Conservation (phyloP, 805 yeast species). For the Wickerhamomyces mucosus region DNA sequence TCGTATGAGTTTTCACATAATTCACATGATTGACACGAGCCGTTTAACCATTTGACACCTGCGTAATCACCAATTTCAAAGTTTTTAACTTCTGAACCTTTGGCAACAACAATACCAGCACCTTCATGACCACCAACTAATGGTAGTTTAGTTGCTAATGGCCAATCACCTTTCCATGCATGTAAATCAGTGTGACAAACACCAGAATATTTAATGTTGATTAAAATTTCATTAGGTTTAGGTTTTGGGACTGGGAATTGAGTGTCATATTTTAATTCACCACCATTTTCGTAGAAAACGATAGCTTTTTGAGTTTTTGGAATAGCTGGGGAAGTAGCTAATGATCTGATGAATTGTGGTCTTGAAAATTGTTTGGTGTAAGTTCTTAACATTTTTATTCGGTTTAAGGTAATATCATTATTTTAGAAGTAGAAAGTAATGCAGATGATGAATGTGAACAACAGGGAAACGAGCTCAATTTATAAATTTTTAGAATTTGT, state of each 20-base stretch:
- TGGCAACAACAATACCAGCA: conserved; percentile 60
- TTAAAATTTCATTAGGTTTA: conserved; percentile 43
- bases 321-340: conserved; percentile 22
- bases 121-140: conserved; percentile 70
- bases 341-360: conserved; percentile 17
- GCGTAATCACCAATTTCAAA: conserved; percentile 59
- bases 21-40: conserved; percentile 58
- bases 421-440: no score
- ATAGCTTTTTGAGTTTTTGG: conserved; percentile 44
- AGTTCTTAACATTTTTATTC: conserved; percentile 15
- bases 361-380: conserved; percentile 12
- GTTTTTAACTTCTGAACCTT: conserved; percentile 49
- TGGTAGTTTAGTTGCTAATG: conserved; percentile 46
- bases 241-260: conserved; percentile 50
- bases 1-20: conserved; percentile 49
- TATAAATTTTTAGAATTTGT: no score
- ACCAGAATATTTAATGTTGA: conserved; percentile 53
- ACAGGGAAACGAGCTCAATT: no score
- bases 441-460: no score
- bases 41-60: conserved; percentile 63
- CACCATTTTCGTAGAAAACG: conserved; percentile 40
- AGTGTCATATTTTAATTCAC: conserved; percentile 31
- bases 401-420: no score
- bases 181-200: conserved; percentile 62
- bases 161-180: conserved; percentile 54